Evolutionary conservation across 495 filamentous ascomycete species (phyloP), one percentile per base, ranked within the genome.

Genomic region (Penicillium subrubescens): DNA sequence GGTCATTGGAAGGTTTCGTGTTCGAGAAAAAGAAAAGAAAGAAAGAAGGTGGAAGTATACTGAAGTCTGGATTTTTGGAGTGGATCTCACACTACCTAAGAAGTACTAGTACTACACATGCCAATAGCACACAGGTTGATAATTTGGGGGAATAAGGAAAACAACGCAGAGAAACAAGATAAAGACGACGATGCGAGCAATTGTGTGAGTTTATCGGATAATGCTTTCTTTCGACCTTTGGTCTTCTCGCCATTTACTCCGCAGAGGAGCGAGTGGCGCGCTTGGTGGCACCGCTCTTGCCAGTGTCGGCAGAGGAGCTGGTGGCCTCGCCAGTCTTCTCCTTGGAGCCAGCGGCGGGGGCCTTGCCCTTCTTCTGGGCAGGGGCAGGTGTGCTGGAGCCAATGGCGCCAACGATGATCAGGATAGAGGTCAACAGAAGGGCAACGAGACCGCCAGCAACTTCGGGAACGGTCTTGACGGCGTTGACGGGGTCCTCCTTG

Each of bases 391-490:
- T 82, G 70, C 82, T 83, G 67, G 83, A 75, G 43, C 77, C 73
- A 57, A 89, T 71, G 58, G 83, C 77, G 66, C 88, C 84, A 56
- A 90, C 78, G 57, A 94, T 72, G 63, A 96, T 66, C 61, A 89
- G 84, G 51, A 94, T 78, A 67, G 96, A 73, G 53, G 90, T 87
- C 59, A 90, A 76, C 55, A 88, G 75, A 64, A 94, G 70, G 58
- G 88, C 89, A 71, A 81, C 87, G 71, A 96, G 76, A 68, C 88
- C 90, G 75, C 88, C 93, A 65, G 92, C 92, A 69, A 96, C 87
- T 76, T 97, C 96, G 63, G 96, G 96, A 57, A 96, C 88, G 66
- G 90, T 91, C 82, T 94, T 93, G 79, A 94, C 84, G 53, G 96
- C 96, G 79, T 93, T 84, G 72, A 99, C 66, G 46, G 96, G 96